These are phyloP conservation scores for Protomyces macrosporus DNA, from an alignment of 1,139 yeast species.

Conservation along the genomic window DNA sequence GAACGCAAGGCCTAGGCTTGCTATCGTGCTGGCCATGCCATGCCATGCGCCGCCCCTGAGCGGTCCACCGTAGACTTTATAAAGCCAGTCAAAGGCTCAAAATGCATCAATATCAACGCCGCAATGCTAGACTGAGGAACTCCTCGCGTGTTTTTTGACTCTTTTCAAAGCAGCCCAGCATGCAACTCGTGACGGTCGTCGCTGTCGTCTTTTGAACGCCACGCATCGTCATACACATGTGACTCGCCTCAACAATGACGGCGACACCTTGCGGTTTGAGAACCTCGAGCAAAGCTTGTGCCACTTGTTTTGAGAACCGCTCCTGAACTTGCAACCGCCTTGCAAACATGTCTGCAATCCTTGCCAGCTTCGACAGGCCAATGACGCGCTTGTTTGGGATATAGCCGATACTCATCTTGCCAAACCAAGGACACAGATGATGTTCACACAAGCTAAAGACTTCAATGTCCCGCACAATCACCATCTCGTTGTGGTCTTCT, in stretches of 20 bases:
- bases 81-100: too few relatives aligned
- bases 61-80: background rate
- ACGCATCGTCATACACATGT: slow-evolving; percentile 99
- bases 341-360: slow-evolving; percentile 95
- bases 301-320: slow-evolving; percentile 90
- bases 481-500: slow-evolving; percentile 99
- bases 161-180: slow-evolving; percentile 76
- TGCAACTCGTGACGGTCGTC: slow-evolving; percentile 88
- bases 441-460: slow-evolving; percentile 92
- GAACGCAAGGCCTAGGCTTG: background rate
- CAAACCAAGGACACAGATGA: slow-evolving; percentile 93
- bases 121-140: slow-evolving; percentile 47
- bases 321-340: slow-evolving; percentile 96
- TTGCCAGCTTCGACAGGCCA: slow-evolving; percentile 86
- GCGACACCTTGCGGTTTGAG: slow-evolving; percentile 95
- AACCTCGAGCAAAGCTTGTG: slow-evolving; percentile 88
- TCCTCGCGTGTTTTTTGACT: slow-evolving; percentile 95
- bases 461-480: slow-evolving; percentile 90
- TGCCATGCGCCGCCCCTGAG: too few relatives aligned
- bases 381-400: slow-evolving; percentile 93
- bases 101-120: slow-evolving; percentile 6
- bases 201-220: slow-evolving; percentile 96
- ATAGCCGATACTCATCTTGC: slow-evolving; percentile 64
- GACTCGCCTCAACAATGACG: slow-evolving; percentile 94
- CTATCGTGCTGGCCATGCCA: background rate